These are phyloP conservation scores for Myriosclerotinia duriaeana DNA, from an alignment of 2,329 filamentous ascomycete species.

Conservation along the genomic window DNA sequence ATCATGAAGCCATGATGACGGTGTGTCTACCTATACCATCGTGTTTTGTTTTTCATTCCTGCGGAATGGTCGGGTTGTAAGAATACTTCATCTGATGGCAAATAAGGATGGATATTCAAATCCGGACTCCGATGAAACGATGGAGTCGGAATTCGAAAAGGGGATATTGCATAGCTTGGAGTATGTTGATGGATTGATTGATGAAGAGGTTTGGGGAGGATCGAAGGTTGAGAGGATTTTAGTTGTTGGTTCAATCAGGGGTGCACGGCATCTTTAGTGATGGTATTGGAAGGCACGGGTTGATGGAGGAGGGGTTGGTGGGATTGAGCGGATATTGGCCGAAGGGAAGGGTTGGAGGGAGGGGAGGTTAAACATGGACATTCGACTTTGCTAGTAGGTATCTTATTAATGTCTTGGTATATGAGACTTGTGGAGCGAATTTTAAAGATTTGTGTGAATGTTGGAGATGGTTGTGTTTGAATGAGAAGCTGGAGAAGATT, in stretches of 20 bases:
- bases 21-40: background rate
- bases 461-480: background rate
- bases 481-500: no score
- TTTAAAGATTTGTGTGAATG: conserved; percentile 1
- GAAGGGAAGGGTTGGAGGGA: conserved; percentile 42
- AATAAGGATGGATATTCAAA: conserved; percentile 44
- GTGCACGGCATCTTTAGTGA: conserved; percentile 76
- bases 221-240: conserved; percentile 79
- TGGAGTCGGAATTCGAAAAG: conserved; percentile 53
- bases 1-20: background rate
- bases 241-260: conserved; percentile 81
- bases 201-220: conserved; percentile 73
- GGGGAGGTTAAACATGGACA: conserved; percentile 39
- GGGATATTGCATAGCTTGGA: conserved; percentile 71
- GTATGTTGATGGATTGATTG: conserved; percentile 75
- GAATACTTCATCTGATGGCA: background rate
- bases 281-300: conserved; percentile 58
- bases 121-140: conserved; percentile 39
- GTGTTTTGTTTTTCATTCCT: background rate
- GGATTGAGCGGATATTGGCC: conserved; percentile 65
- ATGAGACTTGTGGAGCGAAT: conserved; percentile 39
- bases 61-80: background rate
- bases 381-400: background rate
- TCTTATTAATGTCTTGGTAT: background rate
- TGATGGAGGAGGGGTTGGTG: conserved; percentile 70